A percentile compares a stretch with the other conserved stretches of the same genome.
Evolutionary conservation across 306 rosid species (phyloP).

Genomic region (Inga laurina): DNA sequence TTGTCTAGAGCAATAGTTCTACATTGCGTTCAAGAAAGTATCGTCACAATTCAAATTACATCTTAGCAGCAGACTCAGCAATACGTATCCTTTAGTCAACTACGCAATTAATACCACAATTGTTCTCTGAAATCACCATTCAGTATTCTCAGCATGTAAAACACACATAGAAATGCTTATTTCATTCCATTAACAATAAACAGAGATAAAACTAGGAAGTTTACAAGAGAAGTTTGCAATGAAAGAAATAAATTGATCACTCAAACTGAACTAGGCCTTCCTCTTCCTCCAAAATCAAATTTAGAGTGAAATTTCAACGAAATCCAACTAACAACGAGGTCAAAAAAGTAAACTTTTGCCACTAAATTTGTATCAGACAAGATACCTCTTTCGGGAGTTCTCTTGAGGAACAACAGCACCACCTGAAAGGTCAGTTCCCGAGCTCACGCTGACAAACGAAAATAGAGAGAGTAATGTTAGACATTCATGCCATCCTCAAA

Average conservation of each 20-base stretch:
- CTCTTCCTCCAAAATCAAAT: background rate
- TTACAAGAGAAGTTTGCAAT: background rate
- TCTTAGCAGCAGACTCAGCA: background rate
- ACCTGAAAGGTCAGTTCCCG: conserved; percentile 48
- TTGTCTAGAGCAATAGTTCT: background rate
- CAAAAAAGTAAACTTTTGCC: background rate
- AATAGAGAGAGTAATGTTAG: conserved; percentile 2
- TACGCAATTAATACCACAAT: background rate
- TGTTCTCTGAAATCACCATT: conserved; percentile 2
- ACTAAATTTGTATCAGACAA: conserved; percentile 19
- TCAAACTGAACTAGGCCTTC: background rate
- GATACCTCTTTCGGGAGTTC: conserved; percentile 68
- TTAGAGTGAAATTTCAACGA: background rate
- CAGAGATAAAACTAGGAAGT: background rate
- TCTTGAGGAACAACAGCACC: conserved; percentile 45
- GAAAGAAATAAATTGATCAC: background rate
- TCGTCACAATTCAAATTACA: background rate
- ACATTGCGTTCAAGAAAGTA: background rate
- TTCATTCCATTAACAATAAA: background rate
- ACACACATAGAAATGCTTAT: background rate
- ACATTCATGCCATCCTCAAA: conserved; percentile 13
- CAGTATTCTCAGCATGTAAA: background rate
- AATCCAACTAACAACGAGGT: background rate
- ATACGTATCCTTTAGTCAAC: background rate
- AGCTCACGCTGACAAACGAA: conserved; percentile 36